Evolutionary conservation across 2,329 filamentous ascomycete genomes (phyloP), one percentile per base, ranked within the genome.

Genomic region (Colletotrichum viniferum): DNA sequence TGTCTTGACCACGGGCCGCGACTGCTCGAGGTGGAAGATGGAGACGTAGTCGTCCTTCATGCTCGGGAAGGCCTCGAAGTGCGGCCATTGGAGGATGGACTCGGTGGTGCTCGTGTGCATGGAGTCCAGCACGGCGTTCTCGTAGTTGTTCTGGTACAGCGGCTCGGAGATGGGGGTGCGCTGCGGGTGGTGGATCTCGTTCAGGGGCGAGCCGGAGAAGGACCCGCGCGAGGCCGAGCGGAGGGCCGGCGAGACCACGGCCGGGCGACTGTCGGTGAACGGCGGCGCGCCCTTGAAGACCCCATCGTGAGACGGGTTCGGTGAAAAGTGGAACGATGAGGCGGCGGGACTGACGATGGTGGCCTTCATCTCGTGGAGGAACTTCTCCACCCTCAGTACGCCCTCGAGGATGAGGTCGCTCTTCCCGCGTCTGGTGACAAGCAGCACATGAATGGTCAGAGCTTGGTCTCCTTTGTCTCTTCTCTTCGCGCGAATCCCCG

Each of bases 31-130:
- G 21, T 86, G 82, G 65, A 89, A 89, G 28, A 89, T 87, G 3
- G 87, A 85, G 3, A 82, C 79, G 28, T 87, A 86, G 18, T 85
- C 84, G 32, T 84, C 80, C 2, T 87, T 81, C 28, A 89, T 81
- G 13, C 83, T 82, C 3, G 85, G 84, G 58, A 87, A 87, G 3
- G 82, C 80, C 32, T 88, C 84, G 70, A 89, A 89, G 70, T 88
- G 86, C 8, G 86, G 87, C 88, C 88, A 89, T 71, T 87, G 85
- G 1, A 90, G 82, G n/a, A 90, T 84, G 0, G 86, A 87, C 77
- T 89, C 87, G 0, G 87, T 89, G 1, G 87, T 87, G 0, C 87
- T 89, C 0, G 86, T 88, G 78, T 89, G 88, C 82, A 88, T 86
- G 1, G 86, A 87, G 12, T 88, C 87, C 7, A 90, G 80, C 4